Base-by-base conservation (phyloP, 495 filamentous ascomycete genomes). In the Parmelia sp. region DNA sequence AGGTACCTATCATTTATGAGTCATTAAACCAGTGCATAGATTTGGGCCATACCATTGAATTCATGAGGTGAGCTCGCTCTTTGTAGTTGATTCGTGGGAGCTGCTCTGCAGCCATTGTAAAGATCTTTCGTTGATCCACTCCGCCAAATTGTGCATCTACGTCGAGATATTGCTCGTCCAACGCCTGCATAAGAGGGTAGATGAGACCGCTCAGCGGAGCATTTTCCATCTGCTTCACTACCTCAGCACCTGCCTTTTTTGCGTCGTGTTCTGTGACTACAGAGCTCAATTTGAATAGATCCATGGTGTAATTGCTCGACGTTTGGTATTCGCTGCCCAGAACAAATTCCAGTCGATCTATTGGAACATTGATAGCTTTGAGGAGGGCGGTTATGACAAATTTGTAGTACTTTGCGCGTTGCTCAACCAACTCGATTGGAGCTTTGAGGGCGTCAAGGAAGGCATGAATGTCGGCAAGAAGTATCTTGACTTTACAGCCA, bases 71-170 rank as follows among this genome's bases (percentile, higher is more conserved):
- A 35, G 90, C 90, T 45, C 92, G 59, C 72, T 86, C 78, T 64
- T 82, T 83, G 76, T 88, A 92, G 8, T 86, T 87, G 40, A 93
- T 73, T 71, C 80, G 83, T 0, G 88, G 87, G n/a, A 93, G 74
- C 65, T 83, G 81, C 68, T 92, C 90, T 37, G 88, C 87, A 0
- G 92, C 91, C 11, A 88, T 76, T 12, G 84, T 84, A 69, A 97
- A 98, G 36, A 97, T 83, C 73, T 98, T 98, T 40, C 93, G 76
- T 79, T 97, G 92, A 68, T 96, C 92, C 6, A 94, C 80, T 66
- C 79, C 79, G 39, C 80, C 80, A 9, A 88, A 88, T 67, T 98
- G 88, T 2, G 80, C 86, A 75, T 98, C 91, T 6, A 92, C 89
- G 60, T 85, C 83, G 7, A 98, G 80, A 76, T 96, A 85, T 76